A percentile compares a stretch with the other conserved stretches of the same genome.
Conservation (phyloP, 495 filamentous ascomycete species). For the Lasiosphaeriaceae sp. region DNA sequence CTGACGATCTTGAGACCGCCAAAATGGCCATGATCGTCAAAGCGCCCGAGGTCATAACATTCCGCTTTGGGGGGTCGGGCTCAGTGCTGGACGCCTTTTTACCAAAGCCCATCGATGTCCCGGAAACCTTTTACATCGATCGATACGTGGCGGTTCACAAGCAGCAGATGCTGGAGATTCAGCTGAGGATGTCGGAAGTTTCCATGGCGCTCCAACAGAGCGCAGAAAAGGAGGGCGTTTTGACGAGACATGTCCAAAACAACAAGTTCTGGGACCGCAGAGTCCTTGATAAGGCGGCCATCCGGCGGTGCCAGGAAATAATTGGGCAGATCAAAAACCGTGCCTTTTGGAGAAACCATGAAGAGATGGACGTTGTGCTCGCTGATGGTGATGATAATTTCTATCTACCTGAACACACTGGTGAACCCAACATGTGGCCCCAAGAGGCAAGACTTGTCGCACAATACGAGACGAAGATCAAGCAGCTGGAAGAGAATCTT, state of each 20-base stretch:
- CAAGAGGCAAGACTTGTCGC: conserved; percentile 20
- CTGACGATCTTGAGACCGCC: conserved; percentile 33
- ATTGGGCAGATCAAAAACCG: conserved; percentile 16
- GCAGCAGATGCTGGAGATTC: conserved; percentile 43
- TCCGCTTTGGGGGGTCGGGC: conserved; percentile 46
- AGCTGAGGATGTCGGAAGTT: conserved; percentile 32
- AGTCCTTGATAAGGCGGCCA: conserved; percentile 22
- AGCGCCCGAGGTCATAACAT: conserved; percentile 64
- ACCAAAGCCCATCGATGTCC: conserved; percentile 57
- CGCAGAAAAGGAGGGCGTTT: conserved; percentile 14
- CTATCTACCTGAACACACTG: conserved; percentile 49
- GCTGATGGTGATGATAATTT: conserved; percentile 42
- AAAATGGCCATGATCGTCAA: conserved; percentile 48
- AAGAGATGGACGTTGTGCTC: conserved; percentile 42
- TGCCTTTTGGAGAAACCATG: conserved; percentile 38
- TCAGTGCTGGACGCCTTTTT: conserved; percentile 19
- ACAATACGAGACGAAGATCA: conserved; percentile 19
- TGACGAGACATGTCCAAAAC: conserved; percentile 22
- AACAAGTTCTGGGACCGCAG: conserved; percentile 32
- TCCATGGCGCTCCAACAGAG: conserved; percentile 17
- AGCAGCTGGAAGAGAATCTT: conserved; percentile 9
- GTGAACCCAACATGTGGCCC: conserved; percentile 41
- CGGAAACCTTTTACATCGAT: conserved; percentile 70
- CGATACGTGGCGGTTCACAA: conserved; percentile 64
- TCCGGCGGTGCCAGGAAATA: conserved; percentile 17